Evolutionary conservation across 2,329 filamentous ascomycete species (phyloP).

Genomic region (Geosmithia putterillii): DNA sequence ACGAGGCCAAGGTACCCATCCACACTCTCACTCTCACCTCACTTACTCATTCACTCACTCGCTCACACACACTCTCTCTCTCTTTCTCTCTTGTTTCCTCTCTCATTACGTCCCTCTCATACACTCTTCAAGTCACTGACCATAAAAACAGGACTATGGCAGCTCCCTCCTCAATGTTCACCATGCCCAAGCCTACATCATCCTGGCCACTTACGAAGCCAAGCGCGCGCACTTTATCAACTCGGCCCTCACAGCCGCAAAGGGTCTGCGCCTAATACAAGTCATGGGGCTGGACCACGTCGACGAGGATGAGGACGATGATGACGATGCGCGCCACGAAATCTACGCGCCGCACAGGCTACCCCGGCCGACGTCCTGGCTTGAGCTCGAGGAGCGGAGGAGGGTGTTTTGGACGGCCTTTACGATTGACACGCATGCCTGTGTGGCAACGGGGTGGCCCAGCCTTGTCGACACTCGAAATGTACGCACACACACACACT

Average conservation of each 20-base stretch:
- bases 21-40: neutral
- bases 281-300: conserved; percentile 80
- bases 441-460: conserved; percentile 85
- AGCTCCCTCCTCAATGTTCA: conserved; percentile 69
- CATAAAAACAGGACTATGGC: conserved; percentile 48
- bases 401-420: conserved; percentile 81
- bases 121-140: too few relatives aligned
- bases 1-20: conserved; percentile 62
- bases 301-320: conserved; percentile 51
- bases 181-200: conserved; percentile 69
- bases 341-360: conserved; percentile 55
- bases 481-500: too few relatives aligned
- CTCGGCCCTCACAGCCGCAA: conserved; percentile 70
- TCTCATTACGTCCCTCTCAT: too few relatives aligned
- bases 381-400: conserved; percentile 62
- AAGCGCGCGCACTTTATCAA: conserved; percentile 75
- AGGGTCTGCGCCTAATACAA: conserved; percentile 56
- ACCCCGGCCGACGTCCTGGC: conserved; percentile 64
- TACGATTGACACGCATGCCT: conserved; percentile 71
- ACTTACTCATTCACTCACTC: too few relatives aligned
- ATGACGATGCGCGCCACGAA: too few relatives aligned
- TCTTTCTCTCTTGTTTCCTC: too few relatives aligned
- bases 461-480: conserved; percentile 66
- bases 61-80: too few relatives aligned
- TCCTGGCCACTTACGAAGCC: conserved; percentile 70